Base-by-base conservation (phyloP, 75 land plant genomes). In the Picea sitchensis region DNA sequence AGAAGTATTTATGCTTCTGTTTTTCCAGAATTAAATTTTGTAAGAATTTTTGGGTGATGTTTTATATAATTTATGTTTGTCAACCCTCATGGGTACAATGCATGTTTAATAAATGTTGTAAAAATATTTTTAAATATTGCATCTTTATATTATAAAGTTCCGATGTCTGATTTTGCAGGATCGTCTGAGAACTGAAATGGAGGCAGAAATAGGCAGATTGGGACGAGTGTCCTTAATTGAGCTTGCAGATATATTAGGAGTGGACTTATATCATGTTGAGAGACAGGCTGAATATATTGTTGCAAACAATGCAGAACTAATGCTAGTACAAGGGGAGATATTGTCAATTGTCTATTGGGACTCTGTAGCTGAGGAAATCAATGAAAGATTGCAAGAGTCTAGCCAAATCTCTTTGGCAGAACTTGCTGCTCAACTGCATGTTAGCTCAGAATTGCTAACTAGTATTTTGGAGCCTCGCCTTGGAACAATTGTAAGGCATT, bases 191-290 rank as follows among this genome's bases (percentile, higher is more conserved):
- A 76, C 67, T 73, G 99, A 97, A 81, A 89, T 97, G 44, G 87
- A 85, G 78, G 73, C 68, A 32, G 96, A 93, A 76, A 85, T 97
- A 20, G 77, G 80, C 60, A 87, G 88, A 65, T 75, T 79, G 23
- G 91, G 98, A 0, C 90, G 99, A 12, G 89, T 90, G 23, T 88
- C 99, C 7, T 51, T 97, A 80, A 93, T 97, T 82, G 99, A 97
- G 76, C 83, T 95, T 26, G 90, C 99, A 30, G 93, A 92, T 59
- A 78, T 72, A 32, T 80, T 86, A 79, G 98, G 99, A 0, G 99
- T 97, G 36, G 99, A 97, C 81, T 83, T 95, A 59, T 92, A 87
- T 79, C 94, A 97, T 87, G 84, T 98, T 76, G 99, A 97, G 85
- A 89, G 87, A 75, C 96, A 91, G 79, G 96, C 94, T 4, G 80